Evolutionary conservation across 768 basidiomycete genomes (phyloP).

Genomic region (Naganishia vishniacii): DNA sequence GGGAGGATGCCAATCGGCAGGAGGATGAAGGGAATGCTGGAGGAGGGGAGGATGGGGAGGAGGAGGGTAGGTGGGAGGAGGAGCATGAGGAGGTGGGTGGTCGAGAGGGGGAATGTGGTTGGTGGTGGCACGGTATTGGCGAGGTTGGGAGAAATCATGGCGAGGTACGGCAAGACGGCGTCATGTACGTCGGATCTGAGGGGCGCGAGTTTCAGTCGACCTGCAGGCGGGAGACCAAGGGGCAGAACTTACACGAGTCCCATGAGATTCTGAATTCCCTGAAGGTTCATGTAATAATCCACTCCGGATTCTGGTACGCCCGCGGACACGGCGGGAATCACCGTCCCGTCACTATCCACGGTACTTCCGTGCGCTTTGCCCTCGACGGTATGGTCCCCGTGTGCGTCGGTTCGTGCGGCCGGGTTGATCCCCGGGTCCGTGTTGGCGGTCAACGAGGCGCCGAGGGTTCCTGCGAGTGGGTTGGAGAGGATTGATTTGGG

Average conservation of each 20-base stretch:
- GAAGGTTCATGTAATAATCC: constrained; percentile 80
- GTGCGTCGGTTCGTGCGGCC: constrained; percentile 1
- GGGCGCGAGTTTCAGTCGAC: neutral
- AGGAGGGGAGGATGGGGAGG: constrained; percentile 39
- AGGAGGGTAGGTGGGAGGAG: constrained; percentile 40
- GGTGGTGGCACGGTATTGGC: constrained; percentile 25
- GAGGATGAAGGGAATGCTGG: constrained; percentile 40
- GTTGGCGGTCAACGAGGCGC: constrained; percentile 21
- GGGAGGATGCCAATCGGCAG: constrained; percentile 40
- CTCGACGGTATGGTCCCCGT: too few relatives aligned
- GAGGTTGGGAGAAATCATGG: constrained; percentile 20
- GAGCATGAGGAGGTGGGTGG: constrained; percentile 41
- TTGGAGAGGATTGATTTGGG: constrained; percentile 16
- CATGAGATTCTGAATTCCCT: constrained; percentile 88
- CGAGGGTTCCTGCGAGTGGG: constrained; percentile 16
- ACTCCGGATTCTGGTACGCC: constrained; percentile 59
- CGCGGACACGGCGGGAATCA: constrained; percentile 37
- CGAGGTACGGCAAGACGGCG: constrained; percentile 25
- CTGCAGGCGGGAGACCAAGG: neutral
- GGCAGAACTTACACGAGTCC: constrained; percentile 65
- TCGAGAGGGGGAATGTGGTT: constrained; percentile 38
- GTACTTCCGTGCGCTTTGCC: constrained; percentile 14
- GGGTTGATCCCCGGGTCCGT: constrained; percentile 17
- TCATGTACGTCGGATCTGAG: constrained; percentile 31
- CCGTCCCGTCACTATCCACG: constrained; percentile 33